Percentiles rank a stretch among this genome's conserved stretches.
Evolutionary conservation across 495 filamentous ascomycete genomes (phyloP).

Genomic region (Daldinia loculata): DNA sequence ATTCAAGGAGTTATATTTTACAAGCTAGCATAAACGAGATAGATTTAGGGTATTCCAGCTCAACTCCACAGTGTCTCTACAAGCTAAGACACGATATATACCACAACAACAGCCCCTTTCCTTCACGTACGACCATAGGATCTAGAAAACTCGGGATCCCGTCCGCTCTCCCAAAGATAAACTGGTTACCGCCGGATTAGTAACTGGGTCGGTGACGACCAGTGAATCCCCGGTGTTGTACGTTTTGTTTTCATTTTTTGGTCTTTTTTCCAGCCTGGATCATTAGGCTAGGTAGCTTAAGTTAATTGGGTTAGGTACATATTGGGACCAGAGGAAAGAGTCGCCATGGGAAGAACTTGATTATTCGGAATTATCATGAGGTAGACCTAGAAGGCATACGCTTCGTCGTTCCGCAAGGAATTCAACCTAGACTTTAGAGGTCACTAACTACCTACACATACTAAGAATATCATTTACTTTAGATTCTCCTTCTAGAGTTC

Average conservation of each 20-base stretch:
- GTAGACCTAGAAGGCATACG: no score
- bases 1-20: not conserved
- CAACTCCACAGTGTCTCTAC: not conserved
- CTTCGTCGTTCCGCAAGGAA: no score
- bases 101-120: not conserved
- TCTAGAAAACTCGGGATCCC: constrained; percentile 20
- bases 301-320: not conserved
- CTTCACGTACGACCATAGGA: constrained; percentile 21
- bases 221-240: constrained; percentile 57
- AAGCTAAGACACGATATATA: not conserved
- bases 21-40: not conserved
- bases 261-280: not conserved
- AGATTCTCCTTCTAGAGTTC: no score
- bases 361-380: no score
- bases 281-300: not conserved
- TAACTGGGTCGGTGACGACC: constrained; percentile 60
- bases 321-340: not conserved
- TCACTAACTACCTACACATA: no score
- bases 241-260: constrained; percentile 38
- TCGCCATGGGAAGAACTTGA: no score
- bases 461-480: no score
- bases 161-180: constrained; percentile 56
- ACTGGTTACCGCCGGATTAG: constrained; percentile 49
- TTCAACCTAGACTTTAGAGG: no score
- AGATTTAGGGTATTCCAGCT: not conserved